Conservation (phyloP, 2,329 filamentous ascomycete genomes). For the Hawksworthiomyces lignivorus region DNA sequence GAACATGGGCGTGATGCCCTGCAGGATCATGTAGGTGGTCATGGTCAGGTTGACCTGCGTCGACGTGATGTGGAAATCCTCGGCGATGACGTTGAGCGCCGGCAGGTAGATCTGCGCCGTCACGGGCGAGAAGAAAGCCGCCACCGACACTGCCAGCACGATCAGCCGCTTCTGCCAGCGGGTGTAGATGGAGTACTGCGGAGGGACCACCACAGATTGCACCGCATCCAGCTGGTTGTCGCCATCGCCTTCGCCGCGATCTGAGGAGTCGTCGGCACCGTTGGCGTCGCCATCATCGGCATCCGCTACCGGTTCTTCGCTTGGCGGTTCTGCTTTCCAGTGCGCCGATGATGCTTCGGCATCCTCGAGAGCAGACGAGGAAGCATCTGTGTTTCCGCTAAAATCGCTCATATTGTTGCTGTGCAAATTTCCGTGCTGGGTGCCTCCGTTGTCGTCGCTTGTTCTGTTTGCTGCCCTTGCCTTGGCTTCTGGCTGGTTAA, state of each 20-base stretch:
- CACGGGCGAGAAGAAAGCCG: conserved; percentile 36
- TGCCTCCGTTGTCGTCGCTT: too few species aligned
- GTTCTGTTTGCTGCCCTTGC: too few species aligned
- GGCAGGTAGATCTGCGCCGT: conserved; percentile 48
- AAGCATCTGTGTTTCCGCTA: too few species aligned
- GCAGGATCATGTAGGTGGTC: conserved; percentile 52
- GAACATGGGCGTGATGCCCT: conserved; percentile 51
- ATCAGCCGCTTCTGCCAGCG: conserved; percentile 31
- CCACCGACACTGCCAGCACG: conserved; percentile 28
- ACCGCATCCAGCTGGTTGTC: not conserved
- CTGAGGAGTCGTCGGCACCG: not conserved
- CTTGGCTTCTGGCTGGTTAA: not conserved
- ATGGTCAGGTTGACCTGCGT: conserved; percentile 41
- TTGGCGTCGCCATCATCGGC: not conserved
- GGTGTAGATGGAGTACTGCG: conserved; percentile 29
- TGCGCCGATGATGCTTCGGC: not conserved
- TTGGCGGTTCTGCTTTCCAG: not conserved
- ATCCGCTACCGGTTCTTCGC: not conserved
- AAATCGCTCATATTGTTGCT: too few species aligned
- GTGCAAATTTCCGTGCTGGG: too few species aligned
- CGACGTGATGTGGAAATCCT: conserved; percentile 30
- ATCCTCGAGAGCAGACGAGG: too few species aligned
- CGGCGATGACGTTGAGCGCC: conserved; percentile 39
- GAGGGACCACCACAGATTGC: conserved; percentile 8
- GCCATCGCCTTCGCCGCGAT: too few species aligned